Conservation (phyloP, 83 land plant species). For the Picea abies region DNA sequence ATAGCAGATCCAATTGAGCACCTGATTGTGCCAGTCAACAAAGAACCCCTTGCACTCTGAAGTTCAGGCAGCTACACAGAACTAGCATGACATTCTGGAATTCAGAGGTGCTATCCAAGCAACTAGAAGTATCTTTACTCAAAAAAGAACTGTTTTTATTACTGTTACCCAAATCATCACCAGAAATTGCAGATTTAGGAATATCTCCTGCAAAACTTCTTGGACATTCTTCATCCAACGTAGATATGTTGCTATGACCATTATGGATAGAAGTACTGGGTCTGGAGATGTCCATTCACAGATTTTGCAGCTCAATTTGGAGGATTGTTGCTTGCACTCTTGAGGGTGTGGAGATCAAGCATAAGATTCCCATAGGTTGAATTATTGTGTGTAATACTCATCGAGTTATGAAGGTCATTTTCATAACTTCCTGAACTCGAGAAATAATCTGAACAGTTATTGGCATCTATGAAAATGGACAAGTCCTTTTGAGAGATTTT, state of each 20-base stretch:
- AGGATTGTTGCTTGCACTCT: background rate
- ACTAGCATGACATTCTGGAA: background rate
- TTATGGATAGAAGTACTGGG: background rate
- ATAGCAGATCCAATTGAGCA: constrained; percentile 11
- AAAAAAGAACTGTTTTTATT: background rate
- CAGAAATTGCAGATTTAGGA: background rate
- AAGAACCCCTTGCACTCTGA: background rate
- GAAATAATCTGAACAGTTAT: background rate
- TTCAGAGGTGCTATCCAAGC: background rate
- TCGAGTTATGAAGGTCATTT: background rate
- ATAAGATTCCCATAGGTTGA: background rate
- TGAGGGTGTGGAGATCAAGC: background rate
- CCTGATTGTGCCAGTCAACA: background rate
- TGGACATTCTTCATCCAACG: background rate
- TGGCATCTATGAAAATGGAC: background rate
- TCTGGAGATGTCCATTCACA: background rate
- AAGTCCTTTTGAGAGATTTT: background rate
- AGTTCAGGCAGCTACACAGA: background rate
- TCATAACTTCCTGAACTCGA: background rate
- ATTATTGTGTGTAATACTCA: background rate
- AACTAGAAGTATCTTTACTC: background rate
- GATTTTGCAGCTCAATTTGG: background rate
- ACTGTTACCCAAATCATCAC: background rate
- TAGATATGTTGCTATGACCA: background rate
- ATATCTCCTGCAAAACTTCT: background rate